phyloP scores from a whole-genome alignment of 306 rosid species.

The Begonia loranthoides region DNA sequence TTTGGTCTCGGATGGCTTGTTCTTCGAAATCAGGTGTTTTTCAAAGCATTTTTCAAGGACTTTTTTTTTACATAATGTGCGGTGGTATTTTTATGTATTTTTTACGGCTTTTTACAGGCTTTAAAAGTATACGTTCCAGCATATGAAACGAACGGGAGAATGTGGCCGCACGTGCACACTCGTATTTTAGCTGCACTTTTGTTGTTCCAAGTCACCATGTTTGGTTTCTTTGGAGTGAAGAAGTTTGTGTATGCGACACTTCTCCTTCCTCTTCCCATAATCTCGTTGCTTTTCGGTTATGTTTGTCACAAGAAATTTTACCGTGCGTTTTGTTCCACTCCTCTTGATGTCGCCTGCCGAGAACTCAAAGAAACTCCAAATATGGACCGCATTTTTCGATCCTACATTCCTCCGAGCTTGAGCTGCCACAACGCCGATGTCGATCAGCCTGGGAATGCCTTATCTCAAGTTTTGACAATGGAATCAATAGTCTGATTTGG shows the following conservation, averaged over 20 bases:
- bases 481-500: constrained; percentile 27
- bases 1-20: constrained; percentile 88
- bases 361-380: constrained; percentile 45
- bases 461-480: constrained; percentile 46
- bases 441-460: constrained; percentile 62
- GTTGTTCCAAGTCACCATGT: constrained; percentile 69
- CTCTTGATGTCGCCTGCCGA: constrained; percentile 49
- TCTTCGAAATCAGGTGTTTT: constrained; percentile 77
- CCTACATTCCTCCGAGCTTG: constrained; percentile 71
- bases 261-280: constrained; percentile 47
- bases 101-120: constrained; percentile 39
- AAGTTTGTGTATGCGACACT: constrained; percentile 33
- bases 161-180: constrained; percentile 80
- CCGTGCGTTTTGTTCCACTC: constrained; percentile 27
- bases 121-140: constrained; percentile 85
- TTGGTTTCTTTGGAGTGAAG: constrained; percentile 63
- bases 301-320: constrained; percentile 56
- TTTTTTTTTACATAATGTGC: neutral
- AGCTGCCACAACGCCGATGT: constrained; percentile 50
- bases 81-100: neutral
- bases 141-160: constrained; percentile 77
- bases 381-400: constrained; percentile 51
- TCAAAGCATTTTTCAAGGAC: neutral
- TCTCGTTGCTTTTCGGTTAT: constrained; percentile 37
- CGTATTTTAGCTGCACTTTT: constrained; percentile 66